These are phyloP conservation scores for Ophiosphaerella narmari DNA, from an alignment of 2,329 filamentous ascomycete genomes.

Conservation along the genomic window DNA sequence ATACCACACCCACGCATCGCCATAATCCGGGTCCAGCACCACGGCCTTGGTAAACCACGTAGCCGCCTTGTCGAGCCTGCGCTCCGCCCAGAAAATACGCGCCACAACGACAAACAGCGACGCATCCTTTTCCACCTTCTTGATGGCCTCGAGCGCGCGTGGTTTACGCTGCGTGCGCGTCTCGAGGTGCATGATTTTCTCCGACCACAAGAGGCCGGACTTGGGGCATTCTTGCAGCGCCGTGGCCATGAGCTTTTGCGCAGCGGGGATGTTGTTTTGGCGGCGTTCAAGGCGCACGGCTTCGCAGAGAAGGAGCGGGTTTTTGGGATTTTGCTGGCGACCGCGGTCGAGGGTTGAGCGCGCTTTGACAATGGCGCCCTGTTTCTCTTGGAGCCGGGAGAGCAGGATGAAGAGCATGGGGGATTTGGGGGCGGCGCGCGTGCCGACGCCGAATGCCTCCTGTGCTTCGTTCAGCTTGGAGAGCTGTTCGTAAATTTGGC, in stretches of 20 bases:
- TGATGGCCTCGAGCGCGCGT: constrained; percentile 89
- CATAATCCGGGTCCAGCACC: constrained; percentile 80
- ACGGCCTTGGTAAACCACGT: constrained; percentile 98
- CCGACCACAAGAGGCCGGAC: constrained; percentile 86
- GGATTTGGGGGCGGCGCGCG: constrained; percentile 81
- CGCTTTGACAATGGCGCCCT: constrained; percentile 85
- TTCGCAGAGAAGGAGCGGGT: constrained; percentile 84
- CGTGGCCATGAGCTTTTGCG: constrained; percentile 89
- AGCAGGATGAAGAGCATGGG: constrained; percentile 90
- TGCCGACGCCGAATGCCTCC: constrained; percentile 86
- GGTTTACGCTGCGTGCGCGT: constrained; percentile 90
- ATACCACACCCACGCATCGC: constrained; percentile 98
- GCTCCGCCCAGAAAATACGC: constrained; percentile 93
- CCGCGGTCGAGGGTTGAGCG: constrained; percentile 92
- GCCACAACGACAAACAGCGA: constrained; percentile 89
- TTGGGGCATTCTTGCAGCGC: constrained; percentile 90
- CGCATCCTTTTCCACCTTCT: constrained; percentile 93
- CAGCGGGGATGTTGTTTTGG: constrained; percentile 80
- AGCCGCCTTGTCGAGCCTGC: constrained; percentile 89
- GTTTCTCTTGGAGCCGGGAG: constrained; percentile 82
- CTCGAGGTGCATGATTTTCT: constrained; percentile 95
- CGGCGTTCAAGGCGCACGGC: constrained; percentile 91
- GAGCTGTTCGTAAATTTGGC: constrained; percentile 90
- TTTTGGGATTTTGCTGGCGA: constrained; percentile 84
- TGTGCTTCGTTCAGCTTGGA: constrained; percentile 81